Base-by-base conservation (phyloP, 2,329 filamentous ascomycete species). In the Cercospora citrullina region DNA sequence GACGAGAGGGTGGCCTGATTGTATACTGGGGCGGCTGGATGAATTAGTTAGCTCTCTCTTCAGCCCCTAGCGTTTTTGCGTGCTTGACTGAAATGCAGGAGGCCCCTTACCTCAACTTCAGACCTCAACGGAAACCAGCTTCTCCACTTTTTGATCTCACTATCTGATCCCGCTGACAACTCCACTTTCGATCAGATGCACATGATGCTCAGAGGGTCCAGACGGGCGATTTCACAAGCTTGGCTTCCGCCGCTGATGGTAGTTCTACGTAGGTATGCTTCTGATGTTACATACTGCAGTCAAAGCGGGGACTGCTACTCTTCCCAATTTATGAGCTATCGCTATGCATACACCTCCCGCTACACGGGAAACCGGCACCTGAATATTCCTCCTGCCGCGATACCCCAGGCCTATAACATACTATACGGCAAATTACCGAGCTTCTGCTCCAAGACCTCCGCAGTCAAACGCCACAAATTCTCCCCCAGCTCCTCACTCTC, bases 401-500 rank as follows among this genome's bases (percentile, higher is more conserved):
- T 23, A 51, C n/a, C 12, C 26, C 53, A 36, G 68, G 36, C 30
- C 33, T 63, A 71, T 18, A 63, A 61, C 33, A 69, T 69, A 30
- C 26, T 30, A 48, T 73, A 70, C 45, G 64, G 30, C 39, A 73
- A 45, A 51, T 64, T 61, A 4, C 75, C 79, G 57, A 83, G 65
- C 73, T 81, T 84, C 60, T 80, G 77, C 65, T 76, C 76, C 66
- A 86, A 71, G 5, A 84, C 76, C 57, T 80, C 73, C 72, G 82
- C 81, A 2, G 80, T 83, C 69, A 86, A 70, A 48, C 73, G 77
- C 83, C 83, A 85, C 59, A 84, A 72, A 5, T 77, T 80, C 64
- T 83, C 78, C 5, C 80, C 77, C 66, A 86, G 69, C 45, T 77
- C 76, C 53, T 81, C 79, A 66, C 84, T 80, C 69, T 79, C 75